Conservation (phyloP, 257 asterid species). For the Primulina tabacum region DNA sequence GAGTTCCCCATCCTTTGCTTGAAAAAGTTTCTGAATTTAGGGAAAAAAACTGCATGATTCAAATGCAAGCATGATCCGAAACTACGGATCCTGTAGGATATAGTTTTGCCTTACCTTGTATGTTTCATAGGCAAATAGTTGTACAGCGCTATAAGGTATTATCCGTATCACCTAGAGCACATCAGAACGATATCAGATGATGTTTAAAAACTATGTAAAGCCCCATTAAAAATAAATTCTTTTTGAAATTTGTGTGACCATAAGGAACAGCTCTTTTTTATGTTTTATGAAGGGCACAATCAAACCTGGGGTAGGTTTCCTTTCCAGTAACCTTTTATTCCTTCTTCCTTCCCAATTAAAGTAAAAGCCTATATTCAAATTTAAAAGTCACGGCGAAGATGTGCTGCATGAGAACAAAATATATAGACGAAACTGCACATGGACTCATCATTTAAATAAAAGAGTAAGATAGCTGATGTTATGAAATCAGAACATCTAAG, state of each 20-base stretch:
- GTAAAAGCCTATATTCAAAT: constrained; percentile 59
- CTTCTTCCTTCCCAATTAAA: constrained; percentile 79
- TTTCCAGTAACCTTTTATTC: constrained; percentile 96
- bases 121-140: constrained; percentile 89
- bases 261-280: constrained; percentile 18
- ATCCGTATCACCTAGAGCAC: constrained; percentile 79
- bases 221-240: not conserved
- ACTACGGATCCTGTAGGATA: constrained; percentile 17
- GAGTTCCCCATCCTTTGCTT: constrained; percentile 71
- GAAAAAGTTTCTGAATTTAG: constrained; percentile 62
- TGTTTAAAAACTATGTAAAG: constrained; percentile 2
- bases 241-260: constrained; percentile 1
- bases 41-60: constrained; percentile 9
- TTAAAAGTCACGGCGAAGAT: constrained; percentile 6
- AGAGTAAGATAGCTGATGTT: not conserved
- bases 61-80: constrained; percentile 13
- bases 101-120: constrained; percentile 61
- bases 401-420: constrained; percentile 2
- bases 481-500: constrained; percentile 4
- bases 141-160: constrained; percentile 92
- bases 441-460: constrained; percentile 5
- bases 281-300: constrained; percentile 11
- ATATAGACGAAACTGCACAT: not conserved
- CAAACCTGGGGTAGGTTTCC: constrained; percentile 95
- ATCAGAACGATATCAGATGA: not conserved